Conservation (phyloP, 345 rosid species). For the Cardiospermum halicacabum region DNA sequence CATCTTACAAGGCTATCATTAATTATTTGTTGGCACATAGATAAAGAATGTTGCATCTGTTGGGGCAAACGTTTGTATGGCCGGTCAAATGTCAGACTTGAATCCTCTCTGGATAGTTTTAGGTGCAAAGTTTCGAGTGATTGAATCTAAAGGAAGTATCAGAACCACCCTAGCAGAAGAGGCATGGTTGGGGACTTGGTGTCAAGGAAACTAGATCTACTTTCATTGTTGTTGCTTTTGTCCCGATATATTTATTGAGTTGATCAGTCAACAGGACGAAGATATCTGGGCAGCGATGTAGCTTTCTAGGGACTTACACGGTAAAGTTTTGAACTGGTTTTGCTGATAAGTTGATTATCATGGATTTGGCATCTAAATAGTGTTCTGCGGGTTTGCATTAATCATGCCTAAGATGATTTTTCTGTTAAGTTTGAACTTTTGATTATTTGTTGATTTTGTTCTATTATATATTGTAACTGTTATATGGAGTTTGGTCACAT, state of each 20-base stretch:
- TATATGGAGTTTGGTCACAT: background rate
- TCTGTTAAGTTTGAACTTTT: background rate
- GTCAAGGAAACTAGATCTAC: constrained; percentile 96
- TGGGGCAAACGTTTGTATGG: constrained; percentile 93
- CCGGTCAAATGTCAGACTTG: constrained; percentile 96
- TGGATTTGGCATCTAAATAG: background rate
- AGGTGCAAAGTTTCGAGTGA: constrained; percentile 58
- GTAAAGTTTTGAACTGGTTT: constrained; percentile 23
- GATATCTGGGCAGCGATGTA: constrained; percentile 98
- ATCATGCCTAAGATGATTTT: background rate
- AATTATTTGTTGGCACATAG: constrained; percentile 95
- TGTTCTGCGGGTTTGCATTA: background rate
- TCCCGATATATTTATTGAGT: constrained; percentile 77
- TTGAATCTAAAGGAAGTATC: constrained; percentile 52
- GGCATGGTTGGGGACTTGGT: constrained; percentile 97
- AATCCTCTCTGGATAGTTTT: constrained; percentile 99
- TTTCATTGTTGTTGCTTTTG: constrained; percentile 69
- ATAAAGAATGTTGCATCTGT: constrained; percentile 89
- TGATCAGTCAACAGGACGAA: constrained; percentile 78
- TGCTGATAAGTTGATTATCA: background rate
- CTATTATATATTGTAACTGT: no score
- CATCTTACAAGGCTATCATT: constrained; percentile 73
- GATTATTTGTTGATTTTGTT: background rate
- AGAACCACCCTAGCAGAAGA: constrained; percentile 57
- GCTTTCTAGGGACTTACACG: constrained; percentile 94